phyloP scores from a whole-genome alignment of 2,329 filamentous ascomycete genomes.

The Diaporthe batatas region DNA sequence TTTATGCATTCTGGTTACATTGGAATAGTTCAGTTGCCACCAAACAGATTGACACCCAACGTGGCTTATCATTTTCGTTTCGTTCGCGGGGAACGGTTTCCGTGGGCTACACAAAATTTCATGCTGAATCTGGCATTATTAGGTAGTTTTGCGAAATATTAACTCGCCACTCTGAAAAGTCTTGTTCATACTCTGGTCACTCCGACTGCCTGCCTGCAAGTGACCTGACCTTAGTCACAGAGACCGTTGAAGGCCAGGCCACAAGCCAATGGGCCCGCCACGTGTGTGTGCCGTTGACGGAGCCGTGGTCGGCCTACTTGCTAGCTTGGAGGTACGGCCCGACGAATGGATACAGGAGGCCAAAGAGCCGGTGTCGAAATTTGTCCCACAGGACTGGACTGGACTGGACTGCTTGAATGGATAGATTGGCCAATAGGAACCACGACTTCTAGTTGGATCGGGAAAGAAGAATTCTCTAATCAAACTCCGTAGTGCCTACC shows the following conservation, averaged over 20 bases:
- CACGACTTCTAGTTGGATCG: background rate
- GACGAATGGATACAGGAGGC: background rate
- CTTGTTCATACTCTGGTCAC: background rate
- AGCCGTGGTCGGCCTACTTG: too few species aligned
- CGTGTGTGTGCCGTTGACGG: background rate
- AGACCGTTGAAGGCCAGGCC: background rate
- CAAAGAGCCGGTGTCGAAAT: background rate
- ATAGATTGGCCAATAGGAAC: background rate
- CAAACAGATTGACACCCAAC: slow-evolving; percentile 39
- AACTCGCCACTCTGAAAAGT: background rate
- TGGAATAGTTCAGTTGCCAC: slow-evolving; percentile 17
- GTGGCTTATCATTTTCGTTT: slow-evolving; percentile 28
- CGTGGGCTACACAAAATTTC: slow-evolving; percentile 8
- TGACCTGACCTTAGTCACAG: background rate
- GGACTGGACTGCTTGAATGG: background rate
- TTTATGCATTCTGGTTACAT: slow-evolving; percentile 8
- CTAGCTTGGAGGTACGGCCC: background rate
- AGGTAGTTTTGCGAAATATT: slow-evolving; percentile 8
- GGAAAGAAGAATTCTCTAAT: background rate
- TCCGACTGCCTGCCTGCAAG: too few species aligned
- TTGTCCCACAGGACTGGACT: background rate
- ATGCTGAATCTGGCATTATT: slow-evolving; percentile 9
- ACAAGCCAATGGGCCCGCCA: background rate
- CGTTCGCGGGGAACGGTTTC: background rate
- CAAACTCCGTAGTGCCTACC: background rate